These are phyloP conservation scores for Neurospora sp. DNA, from an alignment of 495 filamentous ascomycete genomes.

Conservation along the genomic window DNA sequence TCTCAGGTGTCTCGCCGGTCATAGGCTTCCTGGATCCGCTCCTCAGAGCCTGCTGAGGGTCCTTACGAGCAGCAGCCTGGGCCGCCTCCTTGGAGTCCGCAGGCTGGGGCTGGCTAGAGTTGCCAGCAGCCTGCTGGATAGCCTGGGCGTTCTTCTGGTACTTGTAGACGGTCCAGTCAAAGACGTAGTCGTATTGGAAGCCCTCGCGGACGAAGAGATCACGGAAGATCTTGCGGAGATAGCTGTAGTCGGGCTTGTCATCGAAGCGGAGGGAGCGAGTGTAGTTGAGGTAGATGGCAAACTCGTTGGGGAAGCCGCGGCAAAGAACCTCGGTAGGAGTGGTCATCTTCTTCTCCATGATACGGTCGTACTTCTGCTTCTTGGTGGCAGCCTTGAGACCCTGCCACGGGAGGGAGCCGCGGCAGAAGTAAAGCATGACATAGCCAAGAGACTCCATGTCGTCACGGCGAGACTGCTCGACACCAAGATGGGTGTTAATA, in stretches of 20 bases:
- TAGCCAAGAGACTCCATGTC: constrained; percentile 99
- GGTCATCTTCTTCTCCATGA: constrained; percentile 99
- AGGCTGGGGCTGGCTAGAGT: constrained; percentile 41
- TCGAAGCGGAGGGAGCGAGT: constrained; percentile 97
- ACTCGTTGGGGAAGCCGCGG: constrained; percentile 98
- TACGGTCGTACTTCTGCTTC: constrained; percentile 99
- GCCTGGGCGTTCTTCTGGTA: constrained; percentile 96
- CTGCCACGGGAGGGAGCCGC: constrained; percentile 98
- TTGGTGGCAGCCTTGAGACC: constrained; percentile 99
- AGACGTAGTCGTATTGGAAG: constrained; percentile 99
- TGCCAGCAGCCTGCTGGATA: constrained; percentile 38
- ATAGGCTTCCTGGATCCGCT: constrained; percentile 79
- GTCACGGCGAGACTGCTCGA: constrained; percentile 98
- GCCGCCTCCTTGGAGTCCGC: constrained; percentile 42
- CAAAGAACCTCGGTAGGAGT: constrained; percentile 98
- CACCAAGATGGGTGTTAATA: constrained; percentile 98
- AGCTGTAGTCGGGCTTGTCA: constrained; percentile 99
- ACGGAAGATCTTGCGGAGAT: constrained; percentile 99
- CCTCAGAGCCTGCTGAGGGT: constrained; percentile 45
- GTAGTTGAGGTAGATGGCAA: constrained; percentile 99
- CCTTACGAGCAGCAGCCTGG: constrained; percentile 54
- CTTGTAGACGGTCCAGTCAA: constrained; percentile 99
- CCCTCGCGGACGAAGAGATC: constrained; percentile 98
- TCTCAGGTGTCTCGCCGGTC: constrained; percentile 67
- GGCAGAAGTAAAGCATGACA: constrained; percentile 99